A percentile compares a stretch with the other conserved stretches of the same genome.
These are phyloP conservation scores for Silybum marianum DNA, from an alignment of 129 eudicot species.

Conservation along the genomic window DNA sequence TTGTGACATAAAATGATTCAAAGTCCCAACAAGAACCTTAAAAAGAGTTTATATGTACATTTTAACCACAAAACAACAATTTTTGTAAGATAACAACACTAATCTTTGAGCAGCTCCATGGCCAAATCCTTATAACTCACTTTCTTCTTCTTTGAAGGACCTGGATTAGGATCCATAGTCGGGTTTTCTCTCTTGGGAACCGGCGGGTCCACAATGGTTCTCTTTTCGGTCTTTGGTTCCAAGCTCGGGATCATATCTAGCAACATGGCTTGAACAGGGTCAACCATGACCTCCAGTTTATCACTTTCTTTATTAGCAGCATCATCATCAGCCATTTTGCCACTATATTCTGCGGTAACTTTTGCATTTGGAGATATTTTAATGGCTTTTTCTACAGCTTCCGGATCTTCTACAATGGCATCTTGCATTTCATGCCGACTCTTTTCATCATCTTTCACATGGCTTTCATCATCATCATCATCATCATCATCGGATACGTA, in stretches of 20 bases:
- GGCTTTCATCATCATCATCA: conserved; percentile 37
- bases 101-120: conserved; percentile 51
- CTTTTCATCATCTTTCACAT: conserved; percentile 7
- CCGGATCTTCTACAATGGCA: conserved; percentile 32
- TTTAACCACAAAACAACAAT: background rate
- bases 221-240: conserved; percentile 40
- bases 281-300: conserved; percentile 49
- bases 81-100: background rate
- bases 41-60: background rate
- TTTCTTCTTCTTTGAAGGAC: conserved; percentile 65
- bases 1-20: too few relatives aligned
- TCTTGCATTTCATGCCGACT: conserved; percentile 24
- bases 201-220: conserved; percentile 3
- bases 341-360: conserved; percentile 9
- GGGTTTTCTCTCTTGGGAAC: conserved; percentile 17
- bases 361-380: conserved; percentile 23
- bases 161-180: conserved; percentile 31
- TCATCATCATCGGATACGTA: conserved; percentile 34
- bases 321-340: conserved; percentile 25
- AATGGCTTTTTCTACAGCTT: conserved; percentile 25
- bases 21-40: background rate
- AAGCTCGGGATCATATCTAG: conserved; percentile 69
- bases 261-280: conserved; percentile 79
- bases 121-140: conserved; percentile 77
- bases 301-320: conserved; percentile 23